Evolutionary conservation across 805 yeast genomes (phyloP).

Genomic region (Kodamaea leandrae): DNA sequence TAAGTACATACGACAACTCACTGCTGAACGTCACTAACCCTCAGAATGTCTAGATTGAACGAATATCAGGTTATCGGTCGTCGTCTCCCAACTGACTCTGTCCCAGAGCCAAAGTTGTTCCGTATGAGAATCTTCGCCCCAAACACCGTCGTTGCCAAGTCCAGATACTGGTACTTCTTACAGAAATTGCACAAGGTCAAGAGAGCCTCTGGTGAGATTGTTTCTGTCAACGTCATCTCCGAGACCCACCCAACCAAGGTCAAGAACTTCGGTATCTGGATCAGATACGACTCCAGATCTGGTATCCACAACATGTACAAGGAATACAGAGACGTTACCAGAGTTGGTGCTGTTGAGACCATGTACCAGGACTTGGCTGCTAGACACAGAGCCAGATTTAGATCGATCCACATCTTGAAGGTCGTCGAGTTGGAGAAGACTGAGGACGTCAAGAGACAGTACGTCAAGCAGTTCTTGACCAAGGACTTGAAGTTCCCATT

Average conservation of each 20-base stretch:
- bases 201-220: constrained; percentile 99
- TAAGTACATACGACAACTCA: constrained; percentile 4
- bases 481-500: constrained; percentile 99
- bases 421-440: constrained; percentile 98
- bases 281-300: constrained; percentile 99
- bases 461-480: constrained; percentile 94
- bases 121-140: constrained; percentile 99
- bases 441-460: constrained; percentile 98
- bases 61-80: constrained; percentile 99
- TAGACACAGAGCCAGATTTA: constrained; percentile 99
- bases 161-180: constrained; percentile 99
- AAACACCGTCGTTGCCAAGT: constrained; percentile 98
- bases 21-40: neutral
- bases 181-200: constrained; percentile 99
- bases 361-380: constrained; percentile 99
- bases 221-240: constrained; percentile 83
- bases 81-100: constrained; percentile 98
- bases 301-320: constrained; percentile 99
- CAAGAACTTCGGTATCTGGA: constrained; percentile 99
- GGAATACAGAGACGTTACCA: constrained; percentile 99
- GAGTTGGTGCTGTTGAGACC: constrained; percentile 97
- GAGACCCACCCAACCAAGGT: constrained; percentile 99
- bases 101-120: constrained; percentile 99
- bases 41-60: constrained; percentile 84
- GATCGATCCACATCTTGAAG: constrained; percentile 98